Base-by-base conservation (phyloP, 192 early-diverging fungal species). In the Coemansia sp. region DNA sequence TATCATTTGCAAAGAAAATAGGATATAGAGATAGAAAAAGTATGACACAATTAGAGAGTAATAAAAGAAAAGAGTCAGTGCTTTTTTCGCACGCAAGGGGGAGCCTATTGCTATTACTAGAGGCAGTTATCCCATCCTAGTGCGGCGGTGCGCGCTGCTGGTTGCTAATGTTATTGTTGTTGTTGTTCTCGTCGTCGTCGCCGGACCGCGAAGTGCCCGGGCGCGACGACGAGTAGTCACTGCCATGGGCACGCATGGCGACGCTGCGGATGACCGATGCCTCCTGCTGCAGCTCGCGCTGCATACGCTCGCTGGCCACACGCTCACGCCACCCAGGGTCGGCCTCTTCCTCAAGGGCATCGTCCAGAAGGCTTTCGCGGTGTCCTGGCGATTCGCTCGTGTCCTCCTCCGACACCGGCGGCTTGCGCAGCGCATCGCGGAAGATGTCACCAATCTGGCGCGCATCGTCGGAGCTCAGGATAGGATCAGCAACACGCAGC, bases 261-360 rank as follows among this genome's bases (percentile, higher is more conserved):
- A 72, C 69, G 28, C 57, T 65, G 3, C 62, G 28, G 23, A 72
- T 65, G 27, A 72, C 58, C 17, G 69, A 72, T 2, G 61, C 74
- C 27, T 62, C 62, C 34, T 70, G 58, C 48, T 64, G 52, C 15
- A 77, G 60, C 50, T 77, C 74, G 6, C 74, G 29, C 38, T 66
- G 74, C 74, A 77, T 77, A 17, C 74, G 62, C 27, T 70, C 74
- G 28, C 55, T 62, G n/a, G 74, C 74, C 15, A 70, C 63, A 30
- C 68, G 62, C 34, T 70, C 62, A 18, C 74, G 54, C 63, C 74
- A 70, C 20, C 63, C 67, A 14, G 68, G 59, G 42, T 77, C 73
- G 17, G 61, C 66, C 18, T 61, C 68, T 4, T 55, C 60, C 6
- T 55, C 54, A 8, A 65, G 55, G 36, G 49, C 45, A 38, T 57